Evolutionary conservation across 805 yeast genomes (phyloP), one percentile per base, ranked within the genome.

Genomic region (Teunomyces stri): DNA sequence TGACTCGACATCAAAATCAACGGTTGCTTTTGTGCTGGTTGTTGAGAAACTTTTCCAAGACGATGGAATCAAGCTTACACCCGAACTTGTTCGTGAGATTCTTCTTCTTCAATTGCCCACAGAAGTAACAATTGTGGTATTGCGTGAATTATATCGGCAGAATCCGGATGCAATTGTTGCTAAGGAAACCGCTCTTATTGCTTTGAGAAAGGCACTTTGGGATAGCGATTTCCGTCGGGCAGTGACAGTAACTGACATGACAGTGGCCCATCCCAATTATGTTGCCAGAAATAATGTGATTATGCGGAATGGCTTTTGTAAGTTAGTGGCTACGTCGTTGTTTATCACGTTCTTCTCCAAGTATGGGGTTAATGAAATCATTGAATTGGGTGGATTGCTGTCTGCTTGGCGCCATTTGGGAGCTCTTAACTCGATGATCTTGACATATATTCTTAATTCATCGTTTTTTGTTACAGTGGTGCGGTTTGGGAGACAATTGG

Each of bases 201-300:
- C 90, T 3, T 78, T 86, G 50, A 62, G 91, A 15, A 62, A 74
- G 36, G 70, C 82, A n/a, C 60, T 85, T 2, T 82, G 73, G 64
- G 72, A 79, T 51, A 85, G 81, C 1, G 81, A 84, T 42, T 70
- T 83, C 49, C 70, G 73, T 22, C 69, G 70, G 36, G 88, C 90
- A 0, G 62, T 85, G 34, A 70, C 72, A 41, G 62, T 85, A 38
- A 70, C 87, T 18, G 87, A 84, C 51, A 58, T 74, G 41, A 82
- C 94, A 0, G 76, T 81, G 1, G 89, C 83, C 2, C 77, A 80
- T 39, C 62, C 71, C 10, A 74, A 78, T 51, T 84, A 82, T 62
- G 61, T 76, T 9, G 57, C 57, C 2, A 48, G 61, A 34, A 61
- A 69, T 43, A 51, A 56, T 69, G 66, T 47, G 56, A 61, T 31